Base-by-base conservation (phyloP, 2,329 filamentous ascomycete species). In the Orbilia quercus region DNA sequence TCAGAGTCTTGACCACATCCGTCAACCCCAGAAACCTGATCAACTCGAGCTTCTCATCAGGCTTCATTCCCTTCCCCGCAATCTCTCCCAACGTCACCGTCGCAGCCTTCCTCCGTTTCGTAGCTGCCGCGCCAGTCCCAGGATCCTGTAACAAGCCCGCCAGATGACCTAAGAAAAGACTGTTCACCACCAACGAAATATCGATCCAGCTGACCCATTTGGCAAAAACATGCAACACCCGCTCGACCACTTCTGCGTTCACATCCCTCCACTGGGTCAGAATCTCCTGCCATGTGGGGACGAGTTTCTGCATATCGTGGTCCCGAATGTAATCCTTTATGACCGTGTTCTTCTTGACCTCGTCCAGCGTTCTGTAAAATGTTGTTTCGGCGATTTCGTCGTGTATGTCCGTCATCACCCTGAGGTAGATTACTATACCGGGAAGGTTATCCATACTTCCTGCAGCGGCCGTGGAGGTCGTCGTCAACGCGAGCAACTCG, bases 161-260 rank as follows among this genome's bases (percentile, higher is more conserved):
- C 70, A 99, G 85, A 53, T 92, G 86, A 79, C 86, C 88, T 78
- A 98, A 87, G 86, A 96, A 95, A 60, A 89, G 87, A 79, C 93
- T 88, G 81, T 96, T 96, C 78, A 99, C 91, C 47, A 99, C 89
- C 66, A 99, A 84, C 55, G 90, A 91, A 78, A 99, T 98, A 79
- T 98, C 95, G 79, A 96, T 96, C 95, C 95, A 99, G 85, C 92
- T 96, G 73, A 96, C 92, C 94, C 95, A 99, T 80, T 94, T 95
- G 38, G 92, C 92, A 76, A 99, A 88, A n/a, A 92, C 90, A 81
- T 90, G 92, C 59, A 99, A 85, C 77, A 91, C 93, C 85, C 96
- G 89, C 80, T 97, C 92, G 45, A 96, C 86, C 67, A 98, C 86
- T 44, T 82, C 80, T 78, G 92, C 89, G 76, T 90, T 87, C 66